phyloP scores from a whole-genome alignment of 2,329 filamentous ascomycete genomes.

The Phaeomoniella chlamydospora region DNA sequence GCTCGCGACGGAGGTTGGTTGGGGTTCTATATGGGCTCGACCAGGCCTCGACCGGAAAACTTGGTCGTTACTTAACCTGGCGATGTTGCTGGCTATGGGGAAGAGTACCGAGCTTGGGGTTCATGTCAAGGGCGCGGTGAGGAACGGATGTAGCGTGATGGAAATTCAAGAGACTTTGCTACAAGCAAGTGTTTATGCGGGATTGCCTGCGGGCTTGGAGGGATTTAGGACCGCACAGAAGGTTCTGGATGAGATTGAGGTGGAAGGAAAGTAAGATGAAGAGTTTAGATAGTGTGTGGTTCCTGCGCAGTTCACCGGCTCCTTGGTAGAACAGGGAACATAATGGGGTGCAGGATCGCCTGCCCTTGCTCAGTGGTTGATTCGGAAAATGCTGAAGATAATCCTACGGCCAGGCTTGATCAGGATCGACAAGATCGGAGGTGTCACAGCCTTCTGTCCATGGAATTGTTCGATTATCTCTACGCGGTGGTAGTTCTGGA shows the following conservation, averaged over 20 bases:
- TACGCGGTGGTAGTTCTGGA: no score
- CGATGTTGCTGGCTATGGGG: conserved; percentile 50
- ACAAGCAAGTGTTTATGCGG: conserved; percentile 10
- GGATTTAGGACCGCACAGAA: conserved; percentile 4
- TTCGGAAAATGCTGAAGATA: no score
- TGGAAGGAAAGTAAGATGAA: conserved; percentile 2
- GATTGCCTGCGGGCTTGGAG: conserved; percentile 6
- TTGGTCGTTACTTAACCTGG: conserved; percentile 48
- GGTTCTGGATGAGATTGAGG: conserved; percentile 8
- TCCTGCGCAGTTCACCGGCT: no score
- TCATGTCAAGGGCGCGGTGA: conserved; percentile 48
- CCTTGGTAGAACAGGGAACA: no score
- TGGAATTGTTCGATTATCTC: no score
- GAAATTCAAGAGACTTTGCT: conserved; percentile 41
- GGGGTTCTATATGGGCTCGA: conserved; percentile 47
- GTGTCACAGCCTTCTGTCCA: no score
- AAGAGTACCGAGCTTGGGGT: conserved; percentile 43
- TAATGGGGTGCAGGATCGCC: no score
- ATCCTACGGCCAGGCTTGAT: no score
- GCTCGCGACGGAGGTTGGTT: conserved; percentile 48
- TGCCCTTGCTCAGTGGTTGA: no score
- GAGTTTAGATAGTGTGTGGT: no score
- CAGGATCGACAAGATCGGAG: no score
- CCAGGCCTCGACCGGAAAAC: conserved; percentile 48
- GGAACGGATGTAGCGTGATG: conserved; percentile 46